A percentile compares a stretch with the other conserved stretches of the same genome.
phyloP scores from a whole-genome alignment of 441 rosid species.

The Breynia disticha region DNA sequence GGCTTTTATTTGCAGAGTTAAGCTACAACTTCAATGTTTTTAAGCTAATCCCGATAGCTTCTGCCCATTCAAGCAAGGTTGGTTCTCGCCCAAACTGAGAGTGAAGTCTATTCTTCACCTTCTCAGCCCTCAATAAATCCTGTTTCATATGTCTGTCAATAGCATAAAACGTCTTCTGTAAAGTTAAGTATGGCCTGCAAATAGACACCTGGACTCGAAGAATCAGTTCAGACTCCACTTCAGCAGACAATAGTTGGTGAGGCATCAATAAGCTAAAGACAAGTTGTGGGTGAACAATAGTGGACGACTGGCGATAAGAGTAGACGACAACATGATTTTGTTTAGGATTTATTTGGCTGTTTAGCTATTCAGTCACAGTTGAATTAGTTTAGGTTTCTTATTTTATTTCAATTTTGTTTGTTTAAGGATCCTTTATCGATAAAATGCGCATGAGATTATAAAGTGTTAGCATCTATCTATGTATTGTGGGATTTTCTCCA shows the following conservation, averaged over 20 bases:
- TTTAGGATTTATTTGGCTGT: no score
- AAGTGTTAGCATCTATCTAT: no score
- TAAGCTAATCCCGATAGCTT: slow-evolving; percentile 50
- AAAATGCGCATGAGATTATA: no score
- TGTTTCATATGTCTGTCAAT: slow-evolving; percentile 24
- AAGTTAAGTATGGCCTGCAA: slow-evolving; percentile 9
- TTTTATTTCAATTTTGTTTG: no score
- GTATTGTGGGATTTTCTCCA: no score
- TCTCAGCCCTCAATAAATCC: slow-evolving; percentile 55
- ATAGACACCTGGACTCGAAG: slow-evolving; percentile 59
- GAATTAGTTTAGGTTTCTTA: no score
- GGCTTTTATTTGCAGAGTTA: slow-evolving; percentile 44
- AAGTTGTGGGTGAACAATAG: no score
- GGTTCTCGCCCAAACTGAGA: slow-evolving; percentile 72
- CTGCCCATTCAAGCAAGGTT: slow-evolving; percentile 65
- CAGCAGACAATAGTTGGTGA: slow-evolving; percentile 60
- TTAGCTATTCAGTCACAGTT: no score
- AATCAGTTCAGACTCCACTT: slow-evolving; percentile 64
- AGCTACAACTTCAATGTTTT: slow-evolving; percentile 47
- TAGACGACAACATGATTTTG: no score
- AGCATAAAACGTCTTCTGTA: slow-evolving; percentile 1
- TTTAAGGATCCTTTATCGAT: no score
- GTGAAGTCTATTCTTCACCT: slow-evolving; percentile 51
- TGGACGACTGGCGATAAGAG: no score
- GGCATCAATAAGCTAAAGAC: no score